Evolutionary conservation across 2,329 filamentous ascomycete genomes (phyloP), one percentile per base, ranked within the genome.

Genomic region (Cercospora zeae-maydis): DNA sequence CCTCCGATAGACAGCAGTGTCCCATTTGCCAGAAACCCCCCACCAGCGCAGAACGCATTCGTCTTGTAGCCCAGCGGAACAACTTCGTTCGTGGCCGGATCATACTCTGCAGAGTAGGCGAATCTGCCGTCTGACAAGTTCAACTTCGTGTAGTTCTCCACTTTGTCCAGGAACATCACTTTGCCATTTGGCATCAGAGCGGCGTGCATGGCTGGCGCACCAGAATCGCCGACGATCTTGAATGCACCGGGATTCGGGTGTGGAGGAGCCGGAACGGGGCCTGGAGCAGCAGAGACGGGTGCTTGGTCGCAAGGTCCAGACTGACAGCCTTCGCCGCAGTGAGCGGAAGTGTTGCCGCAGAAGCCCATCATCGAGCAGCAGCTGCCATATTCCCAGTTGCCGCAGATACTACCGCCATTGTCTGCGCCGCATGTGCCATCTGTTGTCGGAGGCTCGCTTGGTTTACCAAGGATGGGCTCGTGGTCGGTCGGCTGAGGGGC

Each of bases 151-250:
- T 84, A 87, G 72, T 86, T 83, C 71, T 87, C 84, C 30, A 87
- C 78, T 72, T 87, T 87, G 76, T 87, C 85, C 24, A 86, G 75
- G 73, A 87, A 87, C 52, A 84, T 77, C 9, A 86, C 84, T 56
- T 78, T 77, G 8, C 84, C 84, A 68, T 86, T 86, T 13, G 79
- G 82, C 77, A 86, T 78, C 21, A 87, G 78, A 68, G 79, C 83
- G 65, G 84, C 84, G 68, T 86, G 84, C 85, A 87, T 87, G 14
- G 80, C 84, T 42, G 85, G 84, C n/a, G 87, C 85, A 67, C 85
- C 85, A 58, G 83, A 83, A 62, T 80, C 75, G 16, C 84, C 84
- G 59, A 83, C 77, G 36, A 84, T 72, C 2, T 74, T 73, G 67
- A 86, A 81, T 36, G 74, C 74, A 33, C 81, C 82, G 34, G 78